phyloP scores from a whole-genome alignment of 2,329 filamentous ascomycete genomes.

The Fonsecaea monophora region DNA sequence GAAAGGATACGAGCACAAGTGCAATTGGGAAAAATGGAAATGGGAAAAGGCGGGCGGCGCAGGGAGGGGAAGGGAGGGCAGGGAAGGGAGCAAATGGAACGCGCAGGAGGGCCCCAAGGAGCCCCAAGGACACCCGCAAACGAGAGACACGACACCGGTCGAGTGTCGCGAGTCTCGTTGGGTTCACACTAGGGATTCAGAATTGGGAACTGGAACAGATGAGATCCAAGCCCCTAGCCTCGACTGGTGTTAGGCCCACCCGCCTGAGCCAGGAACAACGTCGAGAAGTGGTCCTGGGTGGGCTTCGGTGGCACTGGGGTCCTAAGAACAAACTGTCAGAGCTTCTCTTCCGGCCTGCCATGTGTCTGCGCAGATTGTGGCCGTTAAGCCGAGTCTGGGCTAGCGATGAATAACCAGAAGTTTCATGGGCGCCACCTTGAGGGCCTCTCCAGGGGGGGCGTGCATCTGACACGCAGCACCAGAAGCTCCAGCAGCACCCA shows the following conservation, averaged over 20 bases:
- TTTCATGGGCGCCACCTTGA: slow-evolving; percentile 9
- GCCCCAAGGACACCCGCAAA: slow-evolving; percentile 34
- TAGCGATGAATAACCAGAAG: slow-evolving; percentile 21
- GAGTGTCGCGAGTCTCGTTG: slow-evolving; percentile 21
- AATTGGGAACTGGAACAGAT: slow-evolving; percentile 18
- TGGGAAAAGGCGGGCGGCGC: slow-evolving; percentile 37
- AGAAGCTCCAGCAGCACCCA: not conserved
- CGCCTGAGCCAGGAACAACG: slow-evolving; percentile 14
- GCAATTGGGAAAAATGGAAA: slow-evolving; percentile 20
- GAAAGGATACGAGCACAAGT: slow-evolving; percentile 19
- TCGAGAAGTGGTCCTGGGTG: slow-evolving; percentile 5
- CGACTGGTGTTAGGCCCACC: slow-evolving; percentile 8
- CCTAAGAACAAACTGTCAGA: not conserved
- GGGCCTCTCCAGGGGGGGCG: not conserved
- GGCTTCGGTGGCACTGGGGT: slow-evolving; percentile 22
- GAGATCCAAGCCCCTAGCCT: slow-evolving; percentile 17
- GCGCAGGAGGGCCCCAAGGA: slow-evolving; percentile 7
- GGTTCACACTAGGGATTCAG: slow-evolving; percentile 22
- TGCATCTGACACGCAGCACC: slow-evolving; percentile 2
- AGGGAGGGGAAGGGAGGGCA: slow-evolving; percentile 30
- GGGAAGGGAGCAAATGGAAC: slow-evolving; percentile 25
- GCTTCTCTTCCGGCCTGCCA: slow-evolving; percentile 19
- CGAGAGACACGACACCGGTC: slow-evolving; percentile 28
- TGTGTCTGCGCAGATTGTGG: slow-evolving; percentile 18
- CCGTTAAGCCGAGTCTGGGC: slow-evolving; percentile 15